phyloP scores from a whole-genome alignment of 1,139 yeast species.

The Blastobotrys aristatus region DNA sequence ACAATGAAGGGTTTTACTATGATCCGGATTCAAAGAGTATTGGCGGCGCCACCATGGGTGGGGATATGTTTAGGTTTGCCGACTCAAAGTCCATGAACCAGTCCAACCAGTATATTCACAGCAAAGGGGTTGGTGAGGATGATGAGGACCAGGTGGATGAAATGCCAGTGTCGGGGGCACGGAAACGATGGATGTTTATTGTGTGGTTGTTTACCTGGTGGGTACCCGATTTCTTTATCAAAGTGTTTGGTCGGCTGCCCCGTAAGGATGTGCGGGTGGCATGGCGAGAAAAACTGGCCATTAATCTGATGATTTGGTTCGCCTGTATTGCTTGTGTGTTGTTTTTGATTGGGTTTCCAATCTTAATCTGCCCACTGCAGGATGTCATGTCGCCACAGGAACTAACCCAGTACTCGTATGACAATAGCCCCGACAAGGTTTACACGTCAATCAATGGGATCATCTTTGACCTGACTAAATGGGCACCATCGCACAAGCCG shows the following conservation, averaged over 20 bases:
- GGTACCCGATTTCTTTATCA: conserved; percentile 37
- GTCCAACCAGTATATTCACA: conserved; percentile 30
- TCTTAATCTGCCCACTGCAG: conserved; percentile 39
- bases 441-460: conserved; percentile 38
- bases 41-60: conserved; percentile 33
- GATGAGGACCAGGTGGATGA: conserved; percentile 35
- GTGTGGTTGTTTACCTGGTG: conserved; percentile 40
- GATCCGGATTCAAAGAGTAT: conserved; percentile 35
- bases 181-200: conserved; percentile 36
- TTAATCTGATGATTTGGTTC: conserved; percentile 40
- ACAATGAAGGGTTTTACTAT: conserved; percentile 29
- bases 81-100: conserved; percentile 29
- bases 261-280: conserved; percentile 39
- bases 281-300: conserved; percentile 42
- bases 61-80: conserved; percentile 37
- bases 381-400: conserved; percentile 35
- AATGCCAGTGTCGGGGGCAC: conserved; percentile 26
- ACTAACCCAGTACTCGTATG: conserved; percentile 30
- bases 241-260: conserved; percentile 31
- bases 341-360: conserved; percentile 39
- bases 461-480: conserved; percentile 37
- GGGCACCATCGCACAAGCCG: conserved; percentile 39
- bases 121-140: conserved; percentile 31
- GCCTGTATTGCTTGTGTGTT: conserved; percentile 35
- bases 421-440: conserved; percentile 31